These are phyloP conservation scores for Malania oleifera DNA, from an alignment of 164 flowering plant species.

Conservation along the genomic window DNA sequence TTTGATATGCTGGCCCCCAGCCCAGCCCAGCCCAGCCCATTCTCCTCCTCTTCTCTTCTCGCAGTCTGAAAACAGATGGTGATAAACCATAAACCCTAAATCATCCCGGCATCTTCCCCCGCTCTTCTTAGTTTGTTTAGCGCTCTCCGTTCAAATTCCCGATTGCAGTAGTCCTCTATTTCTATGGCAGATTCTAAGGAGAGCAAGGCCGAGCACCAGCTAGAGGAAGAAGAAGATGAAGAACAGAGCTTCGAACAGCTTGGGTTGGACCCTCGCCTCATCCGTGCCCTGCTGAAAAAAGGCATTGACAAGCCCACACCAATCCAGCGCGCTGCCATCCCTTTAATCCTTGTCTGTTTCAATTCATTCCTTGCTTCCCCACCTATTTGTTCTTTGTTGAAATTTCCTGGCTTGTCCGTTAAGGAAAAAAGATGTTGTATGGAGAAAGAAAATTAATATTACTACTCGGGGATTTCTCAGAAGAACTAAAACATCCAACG, in stretches of 20 bases:
- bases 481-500: too few relatives aligned
- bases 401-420: neutral
- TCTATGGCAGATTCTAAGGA: neutral
- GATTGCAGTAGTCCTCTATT: neutral
- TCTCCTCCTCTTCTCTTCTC: neutral
- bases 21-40: neutral
- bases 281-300: conserved; percentile 73
- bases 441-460: too few relatives aligned
- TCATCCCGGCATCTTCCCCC: too few relatives aligned
- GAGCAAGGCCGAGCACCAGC: neutral
- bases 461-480: too few relatives aligned
- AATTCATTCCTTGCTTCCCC: neutral
- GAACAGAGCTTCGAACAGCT: conserved; percentile 64
- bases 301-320: conserved; percentile 69
- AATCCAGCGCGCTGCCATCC: conserved; percentile 70
- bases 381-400: neutral
- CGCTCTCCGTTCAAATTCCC: too few relatives aligned
- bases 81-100: too few relatives aligned
- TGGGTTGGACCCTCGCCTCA: conserved; percentile 73
- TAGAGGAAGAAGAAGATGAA: conserved; percentile 44
- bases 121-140: too few relatives aligned
- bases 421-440: neutral
- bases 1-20: too few relatives aligned
- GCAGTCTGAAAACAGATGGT: too few relatives aligned
- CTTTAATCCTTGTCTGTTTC: conserved; percentile 58